A percentile compares a stretch with the other conserved stretches of the same genome.
Conservation (phyloP, 23 red algal genomes). For the Gracilaria vermiculophylla region DNA sequence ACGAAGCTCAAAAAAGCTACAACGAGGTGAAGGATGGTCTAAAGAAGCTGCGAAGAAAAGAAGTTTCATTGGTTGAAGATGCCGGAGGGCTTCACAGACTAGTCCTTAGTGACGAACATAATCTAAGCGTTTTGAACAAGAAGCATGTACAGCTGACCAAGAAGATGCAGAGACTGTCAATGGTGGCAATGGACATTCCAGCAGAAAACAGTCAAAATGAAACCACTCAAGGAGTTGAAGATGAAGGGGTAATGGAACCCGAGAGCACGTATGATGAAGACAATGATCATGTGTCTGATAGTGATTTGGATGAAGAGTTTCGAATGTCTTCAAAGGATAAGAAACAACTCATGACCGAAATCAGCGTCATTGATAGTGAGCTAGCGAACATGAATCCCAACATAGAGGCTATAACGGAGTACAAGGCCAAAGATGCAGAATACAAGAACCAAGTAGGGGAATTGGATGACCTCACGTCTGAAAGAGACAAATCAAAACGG, state of each 20-base stretch:
- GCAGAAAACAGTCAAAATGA: slow-evolving; percentile 18
- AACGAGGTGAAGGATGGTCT: slow-evolving; percentile 43
- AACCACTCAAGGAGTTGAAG: neutral
- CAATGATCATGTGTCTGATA: slow-evolving; percentile 4
- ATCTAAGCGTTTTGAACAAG: slow-evolving; percentile 31
- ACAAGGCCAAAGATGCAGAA: slow-evolving; percentile 78
- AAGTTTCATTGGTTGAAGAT: slow-evolving; percentile 54
- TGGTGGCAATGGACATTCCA: slow-evolving; percentile 34
- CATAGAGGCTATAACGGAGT: slow-evolving; percentile 68
- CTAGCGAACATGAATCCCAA: slow-evolving; percentile 66
- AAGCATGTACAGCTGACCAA: slow-evolving; percentile 21
- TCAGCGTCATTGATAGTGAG: slow-evolving; percentile 66
- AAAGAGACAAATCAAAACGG: slow-evolving; percentile 68
- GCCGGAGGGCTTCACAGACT: slow-evolving; percentile 28
- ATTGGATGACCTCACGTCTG: slow-evolving; percentile 77
- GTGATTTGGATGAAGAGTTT: slow-evolving; percentile 28
- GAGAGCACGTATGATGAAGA: neutral
- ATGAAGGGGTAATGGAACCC: neutral
- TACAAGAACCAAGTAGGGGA: slow-evolving; percentile 60
- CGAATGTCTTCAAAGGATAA: slow-evolving; percentile 45
- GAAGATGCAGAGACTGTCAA: slow-evolving; percentile 15
- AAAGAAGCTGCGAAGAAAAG: slow-evolving; percentile 56
- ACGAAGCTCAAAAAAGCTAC: slow-evolving; percentile 16
- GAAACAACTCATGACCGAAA: slow-evolving; percentile 34
- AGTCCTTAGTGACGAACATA: slow-evolving; percentile 25